These are phyloP conservation scores for Globisporangium canariense DNA, from an alignment of 352 stramenopile genomes.

Conservation along the genomic window DNA sequence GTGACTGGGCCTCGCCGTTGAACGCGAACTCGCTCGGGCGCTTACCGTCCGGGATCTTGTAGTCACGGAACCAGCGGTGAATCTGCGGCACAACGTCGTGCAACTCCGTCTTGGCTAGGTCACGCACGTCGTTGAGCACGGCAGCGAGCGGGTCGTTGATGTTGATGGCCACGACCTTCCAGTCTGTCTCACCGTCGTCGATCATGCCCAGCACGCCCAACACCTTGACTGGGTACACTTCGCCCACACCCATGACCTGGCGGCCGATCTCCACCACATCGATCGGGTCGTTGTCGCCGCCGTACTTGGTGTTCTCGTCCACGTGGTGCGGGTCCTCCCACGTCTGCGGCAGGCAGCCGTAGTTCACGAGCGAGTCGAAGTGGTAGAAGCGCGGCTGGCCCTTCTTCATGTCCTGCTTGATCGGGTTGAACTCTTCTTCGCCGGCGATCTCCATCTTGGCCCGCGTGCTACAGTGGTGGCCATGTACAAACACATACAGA, in stretches of 20 bases:
- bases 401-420: conserved; percentile 98
- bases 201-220: conserved; percentile 99
- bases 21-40: conserved; percentile 98
- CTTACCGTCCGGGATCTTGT: conserved; percentile 99
- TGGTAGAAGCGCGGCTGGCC: conserved; percentile 91
- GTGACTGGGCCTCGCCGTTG: conserved; percentile 89
- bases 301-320: conserved; percentile 89
- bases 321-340: conserved; percentile 98
- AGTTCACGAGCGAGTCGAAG: conserved; percentile 93
- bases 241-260: conserved; percentile 84
- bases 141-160: conserved; percentile 93
- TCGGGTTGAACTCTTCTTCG: conserved; percentile 90
- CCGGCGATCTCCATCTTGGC: conserved; percentile 95
- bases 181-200: conserved; percentile 99
- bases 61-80: conserved; percentile 98
- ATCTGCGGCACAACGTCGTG: conserved; percentile 67
- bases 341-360: conserved; percentile 98
- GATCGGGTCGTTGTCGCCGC: conserved; percentile 98
- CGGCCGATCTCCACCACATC: conserved; percentile 98
- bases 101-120: conserved; percentile 65
- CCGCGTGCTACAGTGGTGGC: conserved; percentile 28
- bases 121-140: conserved; percentile 94
- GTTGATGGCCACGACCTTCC: conserved; percentile 98
- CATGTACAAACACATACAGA: background rate
- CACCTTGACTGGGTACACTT: conserved; percentile 96